These are phyloP conservation scores for Thermomyces lanuginosus DNA, from an alignment of 2,329 filamentous ascomycete genomes.

Conservation along the genomic window DNA sequence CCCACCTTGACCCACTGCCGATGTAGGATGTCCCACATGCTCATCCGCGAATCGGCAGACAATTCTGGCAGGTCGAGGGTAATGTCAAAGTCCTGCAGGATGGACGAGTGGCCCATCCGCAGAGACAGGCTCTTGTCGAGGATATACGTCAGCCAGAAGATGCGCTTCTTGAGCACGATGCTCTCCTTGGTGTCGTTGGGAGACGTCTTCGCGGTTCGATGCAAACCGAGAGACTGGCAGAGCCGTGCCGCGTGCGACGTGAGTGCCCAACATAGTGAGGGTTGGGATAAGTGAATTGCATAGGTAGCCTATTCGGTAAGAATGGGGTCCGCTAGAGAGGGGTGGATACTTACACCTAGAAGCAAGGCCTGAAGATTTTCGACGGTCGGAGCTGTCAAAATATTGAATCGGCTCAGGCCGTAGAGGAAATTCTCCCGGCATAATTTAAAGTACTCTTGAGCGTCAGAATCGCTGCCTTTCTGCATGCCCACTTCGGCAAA, in stretches of 20 bases:
- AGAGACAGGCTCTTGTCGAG: constrained; percentile 44
- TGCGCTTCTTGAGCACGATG: constrained; percentile 16
- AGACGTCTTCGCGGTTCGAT: constrained; percentile 26
- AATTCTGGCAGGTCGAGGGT: constrained; percentile 30
- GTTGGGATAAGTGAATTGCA: constrained; percentile 45
- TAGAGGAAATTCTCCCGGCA: constrained; percentile 32
- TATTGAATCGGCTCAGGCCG: constrained; percentile 32
- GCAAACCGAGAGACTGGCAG: constrained; percentile 47
- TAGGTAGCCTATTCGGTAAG: constrained; percentile 36
- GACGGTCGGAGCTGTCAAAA: constrained; percentile 40
- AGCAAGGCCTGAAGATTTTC: constrained; percentile 44
- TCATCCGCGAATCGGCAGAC: constrained; percentile 6
- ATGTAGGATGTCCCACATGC: constrained; percentile 32
- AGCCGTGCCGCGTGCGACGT: constrained; percentile 42
- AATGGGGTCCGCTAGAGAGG: constrained; percentile 15
- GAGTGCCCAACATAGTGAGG: constrained; percentile 49
- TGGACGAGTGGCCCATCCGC: constrained; percentile 41
- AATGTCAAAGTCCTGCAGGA: constrained; percentile 45
- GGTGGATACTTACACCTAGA: constrained; percentile 35
- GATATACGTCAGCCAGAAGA: constrained; percentile 46
- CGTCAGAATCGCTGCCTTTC: constrained; percentile 12
- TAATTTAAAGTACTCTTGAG: constrained; percentile 14
- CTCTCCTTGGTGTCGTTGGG: constrained; percentile 14
- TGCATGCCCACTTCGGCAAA: constrained; percentile 17
- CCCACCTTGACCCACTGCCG: constrained; percentile 40